A percentile compares a stretch with the other conserved stretches of the same genome.
These are phyloP conservation scores for Mrakia frigida DNA, from an alignment of 768 basidiomycete species.

Conservation along the genomic window DNA sequence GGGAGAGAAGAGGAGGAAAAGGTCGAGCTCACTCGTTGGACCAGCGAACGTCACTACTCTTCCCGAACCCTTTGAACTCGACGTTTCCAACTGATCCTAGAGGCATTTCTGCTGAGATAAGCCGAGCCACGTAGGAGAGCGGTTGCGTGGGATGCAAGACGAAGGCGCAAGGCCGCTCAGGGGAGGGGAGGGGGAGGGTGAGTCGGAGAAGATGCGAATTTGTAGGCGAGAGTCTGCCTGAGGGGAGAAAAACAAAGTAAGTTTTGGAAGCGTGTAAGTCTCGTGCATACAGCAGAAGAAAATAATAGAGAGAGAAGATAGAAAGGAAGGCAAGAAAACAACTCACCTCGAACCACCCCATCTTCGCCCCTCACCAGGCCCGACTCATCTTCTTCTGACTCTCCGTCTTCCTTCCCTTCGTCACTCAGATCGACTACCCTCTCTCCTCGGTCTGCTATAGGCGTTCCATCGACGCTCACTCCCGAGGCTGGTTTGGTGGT, in stretches of 20 bases:
- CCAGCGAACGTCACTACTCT: constrained; percentile 52
- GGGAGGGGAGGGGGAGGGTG: constrained; percentile 38
- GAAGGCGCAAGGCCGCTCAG: constrained; percentile 51
- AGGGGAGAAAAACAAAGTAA: neutral
- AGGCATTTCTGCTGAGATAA: constrained; percentile 51
- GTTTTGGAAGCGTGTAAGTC: no score
- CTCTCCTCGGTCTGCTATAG: neutral
- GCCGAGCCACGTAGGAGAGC: constrained; percentile 57
- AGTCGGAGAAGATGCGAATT: constrained; percentile 55
- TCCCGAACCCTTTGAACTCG: constrained; percentile 39
- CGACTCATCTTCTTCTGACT: constrained; percentile 6
- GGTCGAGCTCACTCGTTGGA: constrained; percentile 47
- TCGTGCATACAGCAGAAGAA: no score
- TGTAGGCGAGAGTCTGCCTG: constrained; percentile 59
- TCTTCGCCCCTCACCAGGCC: neutral
- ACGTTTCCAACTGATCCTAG: constrained; percentile 37
- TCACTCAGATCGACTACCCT: neutral
- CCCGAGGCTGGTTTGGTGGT: neutral
- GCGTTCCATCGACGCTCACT: constrained; percentile 2
- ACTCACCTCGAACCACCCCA: constrained; percentile 10
- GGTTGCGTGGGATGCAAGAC: constrained; percentile 67
- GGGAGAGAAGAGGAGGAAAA: neutral
- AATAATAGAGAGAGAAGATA: no score
- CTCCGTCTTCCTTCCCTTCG: neutral
- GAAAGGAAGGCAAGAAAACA: no score